Evolutionary conservation across 2,329 filamentous ascomycete species (phyloP).

Genomic region (Alternaria triticina): DNA sequence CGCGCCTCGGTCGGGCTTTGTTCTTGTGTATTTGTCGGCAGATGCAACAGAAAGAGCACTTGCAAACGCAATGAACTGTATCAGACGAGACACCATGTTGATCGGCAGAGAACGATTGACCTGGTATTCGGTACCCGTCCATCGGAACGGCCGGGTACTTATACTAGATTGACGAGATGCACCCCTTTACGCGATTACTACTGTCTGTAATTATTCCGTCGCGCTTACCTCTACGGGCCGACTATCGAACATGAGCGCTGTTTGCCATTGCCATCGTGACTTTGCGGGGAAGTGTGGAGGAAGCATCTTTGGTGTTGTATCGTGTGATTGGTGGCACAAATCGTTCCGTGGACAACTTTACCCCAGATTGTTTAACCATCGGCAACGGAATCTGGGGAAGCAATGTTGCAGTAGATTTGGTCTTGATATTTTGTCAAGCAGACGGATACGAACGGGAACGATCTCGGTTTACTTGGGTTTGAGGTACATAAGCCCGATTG

Average conservation of each 20-base stretch:
- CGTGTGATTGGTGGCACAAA: constrained; percentile 15
- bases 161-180: background rate
- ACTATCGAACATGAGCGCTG: background rate
- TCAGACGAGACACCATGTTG: background rate
- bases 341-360: constrained; percentile 5
- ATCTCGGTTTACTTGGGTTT: background rate
- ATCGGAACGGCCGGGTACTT: background rate
- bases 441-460: background rate
- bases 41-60: background rate
- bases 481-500: background rate
- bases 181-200: background rate
- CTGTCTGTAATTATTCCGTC: constrained; percentile 11
- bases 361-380: background rate
- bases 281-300: constrained; percentile 6
- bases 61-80: background rate
- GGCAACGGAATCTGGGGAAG: constrained; percentile 11
- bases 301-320: background rate
- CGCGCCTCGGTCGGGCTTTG: constrained; percentile 16
- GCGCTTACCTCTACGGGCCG: background rate
- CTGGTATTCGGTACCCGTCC: background rate
- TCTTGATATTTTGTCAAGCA: background rate
- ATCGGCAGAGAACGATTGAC: background rate
- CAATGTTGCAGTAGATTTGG: background rate
- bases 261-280: background rate
- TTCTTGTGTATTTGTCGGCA: constrained; percentile 20